Evolutionary conservation across 2,329 filamentous ascomycete species (phyloP).

Genomic region (Ceratocystis colombiana): DNA sequence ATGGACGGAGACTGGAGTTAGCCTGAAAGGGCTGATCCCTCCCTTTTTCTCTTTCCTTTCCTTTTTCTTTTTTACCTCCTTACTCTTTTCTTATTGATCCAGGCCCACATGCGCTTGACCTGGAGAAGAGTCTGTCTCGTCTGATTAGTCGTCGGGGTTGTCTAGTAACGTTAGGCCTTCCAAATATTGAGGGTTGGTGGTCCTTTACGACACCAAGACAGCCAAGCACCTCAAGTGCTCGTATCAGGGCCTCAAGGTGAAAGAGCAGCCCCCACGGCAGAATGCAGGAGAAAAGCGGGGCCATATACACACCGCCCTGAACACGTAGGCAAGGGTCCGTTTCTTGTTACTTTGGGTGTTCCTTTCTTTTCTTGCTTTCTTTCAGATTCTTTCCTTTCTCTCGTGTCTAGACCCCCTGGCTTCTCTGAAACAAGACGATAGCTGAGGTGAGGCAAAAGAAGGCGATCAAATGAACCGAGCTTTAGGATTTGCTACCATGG

Average conservation of each 20-base stretch:
- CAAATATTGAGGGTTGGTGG: too few relatives aligned
- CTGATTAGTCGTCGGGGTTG: background rate
- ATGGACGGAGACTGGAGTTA: background rate
- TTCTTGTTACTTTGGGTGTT: constrained; percentile 1
- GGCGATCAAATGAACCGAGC: constrained; percentile 9
- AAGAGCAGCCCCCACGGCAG: background rate
- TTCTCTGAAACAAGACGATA: constrained; percentile 5
- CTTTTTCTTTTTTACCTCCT: background rate
- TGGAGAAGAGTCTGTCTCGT: background rate
- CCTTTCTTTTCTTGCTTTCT: constrained; percentile 9
- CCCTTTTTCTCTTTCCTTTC: background rate
- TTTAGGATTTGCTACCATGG: constrained; percentile 9
- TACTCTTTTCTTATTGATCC: background rate
- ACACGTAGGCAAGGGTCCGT: background rate
- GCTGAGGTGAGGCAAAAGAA: constrained; percentile 1
- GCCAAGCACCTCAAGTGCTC: background rate
- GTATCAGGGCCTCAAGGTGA: background rate
- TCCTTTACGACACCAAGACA: background rate
- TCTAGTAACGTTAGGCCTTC: too few relatives aligned
- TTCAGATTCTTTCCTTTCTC: background rate
- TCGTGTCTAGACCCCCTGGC: background rate
- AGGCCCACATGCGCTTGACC: background rate
- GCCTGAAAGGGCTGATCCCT: background rate
- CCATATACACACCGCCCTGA: background rate
- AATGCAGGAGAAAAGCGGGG: background rate